Evolutionary conservation across 2,329 filamentous ascomycete species (phyloP).

Genomic region (Scolecobasidium constrictum): DNA sequence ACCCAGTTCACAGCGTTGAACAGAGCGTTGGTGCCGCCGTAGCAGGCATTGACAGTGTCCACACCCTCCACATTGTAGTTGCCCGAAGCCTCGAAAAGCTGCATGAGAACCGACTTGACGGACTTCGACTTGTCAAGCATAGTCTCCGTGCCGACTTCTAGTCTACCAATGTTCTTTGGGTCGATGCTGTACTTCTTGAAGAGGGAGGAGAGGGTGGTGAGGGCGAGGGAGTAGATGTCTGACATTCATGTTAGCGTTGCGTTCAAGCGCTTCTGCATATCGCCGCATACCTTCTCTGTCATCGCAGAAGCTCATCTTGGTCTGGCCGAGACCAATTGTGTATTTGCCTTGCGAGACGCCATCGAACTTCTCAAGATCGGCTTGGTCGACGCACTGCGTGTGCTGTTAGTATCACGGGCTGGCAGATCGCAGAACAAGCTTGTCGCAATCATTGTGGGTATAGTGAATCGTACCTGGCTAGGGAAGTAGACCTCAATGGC

Average conservation of each 20-base stretch:
- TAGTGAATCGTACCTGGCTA: slow-evolving; percentile 35
- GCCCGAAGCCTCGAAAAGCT: slow-evolving; percentile 39
- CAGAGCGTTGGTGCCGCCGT: slow-evolving; percentile 42
- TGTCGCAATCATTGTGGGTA: slow-evolving; percentile 12
- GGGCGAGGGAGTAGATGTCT: slow-evolving; percentile 44
- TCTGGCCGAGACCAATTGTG: slow-evolving; percentile 44
- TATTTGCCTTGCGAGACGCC: slow-evolving; percentile 41
- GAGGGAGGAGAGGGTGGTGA: slow-evolving; percentile 40
- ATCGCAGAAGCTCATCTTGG: slow-evolving; percentile 45
- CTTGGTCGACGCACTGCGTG: slow-evolving; percentile 40
- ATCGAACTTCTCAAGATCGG: slow-evolving; percentile 44
- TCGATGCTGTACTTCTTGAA: slow-evolving; percentile 42
- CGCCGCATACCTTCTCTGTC: slow-evolving; percentile 36
- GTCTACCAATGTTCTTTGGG: slow-evolving; percentile 38
- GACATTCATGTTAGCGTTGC: slow-evolving; percentile 2
- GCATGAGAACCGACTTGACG: slow-evolving; percentile 44
- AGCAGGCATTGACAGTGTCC: slow-evolving; percentile 44
- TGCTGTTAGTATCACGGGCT: slow-evolving; percentile 6
- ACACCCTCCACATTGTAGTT: slow-evolving; percentile 44
- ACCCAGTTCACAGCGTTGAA: slow-evolving; percentile 45
- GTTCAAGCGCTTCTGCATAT: not conserved
- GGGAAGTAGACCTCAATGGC: slow-evolving; percentile 45
- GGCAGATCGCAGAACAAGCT: slow-evolving; percentile 2
- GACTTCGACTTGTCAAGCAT: slow-evolving; percentile 46
- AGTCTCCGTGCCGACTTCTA: slow-evolving; percentile 44